Evolutionary conservation across 2,329 filamentous ascomycete species (phyloP).

Genomic region (Penicillium rolfsii): DNA sequence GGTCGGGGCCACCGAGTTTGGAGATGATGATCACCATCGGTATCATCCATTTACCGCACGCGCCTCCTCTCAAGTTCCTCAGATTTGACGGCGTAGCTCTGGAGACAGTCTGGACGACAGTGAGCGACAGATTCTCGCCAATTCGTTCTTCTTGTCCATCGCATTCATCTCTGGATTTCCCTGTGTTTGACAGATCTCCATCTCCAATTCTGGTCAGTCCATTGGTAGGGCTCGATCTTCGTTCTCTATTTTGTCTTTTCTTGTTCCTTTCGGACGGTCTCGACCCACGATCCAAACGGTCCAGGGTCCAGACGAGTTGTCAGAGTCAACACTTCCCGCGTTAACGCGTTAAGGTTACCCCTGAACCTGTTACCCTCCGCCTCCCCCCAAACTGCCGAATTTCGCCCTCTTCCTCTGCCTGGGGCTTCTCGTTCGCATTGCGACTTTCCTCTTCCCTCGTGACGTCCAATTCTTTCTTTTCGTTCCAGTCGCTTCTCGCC

Average conservation of each 20-base stretch:
- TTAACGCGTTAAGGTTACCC: background rate
- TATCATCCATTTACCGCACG: slow-evolving; percentile 27
- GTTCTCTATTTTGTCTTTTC: background rate
- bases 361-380: background rate
- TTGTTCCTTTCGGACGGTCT: slow-evolving; percentile 8
- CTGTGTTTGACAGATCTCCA: slow-evolving; percentile 3
- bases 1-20: slow-evolving; percentile 12
- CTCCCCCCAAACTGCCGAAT: background rate
- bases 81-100: background rate
- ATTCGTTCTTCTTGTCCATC: background rate
- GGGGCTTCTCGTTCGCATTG: background rate
- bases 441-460: background rate
- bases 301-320: background rate
- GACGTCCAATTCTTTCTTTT: background rate
- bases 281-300: slow-evolving; percentile 4
- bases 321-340: slow-evolving; percentile 1
- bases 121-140: background rate
- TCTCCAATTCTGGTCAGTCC: background rate
- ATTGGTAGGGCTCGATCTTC: background rate
- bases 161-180: slow-evolving; percentile 9
- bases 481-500: slow-evolving; percentile 11
- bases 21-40: slow-evolving; percentile 28
- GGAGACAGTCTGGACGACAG: background rate
- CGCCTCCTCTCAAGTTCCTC: background rate
- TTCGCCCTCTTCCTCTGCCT: background rate